These are phyloP conservation scores for Pharus latifolius DNA, from an alignment of 176 grass and related monocot species.

Conservation along the genomic window DNA sequence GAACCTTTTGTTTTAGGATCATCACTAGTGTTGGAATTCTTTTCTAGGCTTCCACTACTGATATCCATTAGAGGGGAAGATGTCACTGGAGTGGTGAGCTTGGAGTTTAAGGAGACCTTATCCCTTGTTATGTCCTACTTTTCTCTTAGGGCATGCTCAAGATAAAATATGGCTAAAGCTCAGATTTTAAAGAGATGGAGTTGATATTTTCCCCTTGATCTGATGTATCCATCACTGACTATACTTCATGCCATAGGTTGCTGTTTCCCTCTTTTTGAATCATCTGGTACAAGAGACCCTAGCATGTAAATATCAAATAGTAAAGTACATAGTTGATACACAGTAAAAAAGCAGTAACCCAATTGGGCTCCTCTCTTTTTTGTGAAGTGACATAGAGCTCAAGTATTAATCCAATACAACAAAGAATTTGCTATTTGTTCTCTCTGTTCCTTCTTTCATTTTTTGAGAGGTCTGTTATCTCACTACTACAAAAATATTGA, in stretches of 20 bases:
- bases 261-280: not conserved
- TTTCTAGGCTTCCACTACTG: not conserved
- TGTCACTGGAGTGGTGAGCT: not conserved
- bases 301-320: no score
- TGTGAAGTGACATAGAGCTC: no score
- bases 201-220: not conserved
- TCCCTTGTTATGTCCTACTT: not conserved
- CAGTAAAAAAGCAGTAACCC: no score
- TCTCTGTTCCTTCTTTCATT: no score
- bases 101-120: not conserved
- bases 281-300: not conserved
- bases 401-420: no score
- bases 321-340: no score
- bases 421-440: no score
- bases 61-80: not conserved
- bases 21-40: not conserved
- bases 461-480: no score
- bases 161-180: conserved; percentile 3
- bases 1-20: conserved; percentile 23
- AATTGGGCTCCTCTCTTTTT: no score
- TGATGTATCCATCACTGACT: conserved; percentile 2
- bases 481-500: no score
- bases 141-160: not conserved
- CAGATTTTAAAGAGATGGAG: conserved; percentile 19
- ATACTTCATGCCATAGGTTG: not conserved